These are phyloP conservation scores for Pisolithus thermaeus DNA, from an alignment of 1,284 basidiomycete species.

Conservation along the genomic window DNA sequence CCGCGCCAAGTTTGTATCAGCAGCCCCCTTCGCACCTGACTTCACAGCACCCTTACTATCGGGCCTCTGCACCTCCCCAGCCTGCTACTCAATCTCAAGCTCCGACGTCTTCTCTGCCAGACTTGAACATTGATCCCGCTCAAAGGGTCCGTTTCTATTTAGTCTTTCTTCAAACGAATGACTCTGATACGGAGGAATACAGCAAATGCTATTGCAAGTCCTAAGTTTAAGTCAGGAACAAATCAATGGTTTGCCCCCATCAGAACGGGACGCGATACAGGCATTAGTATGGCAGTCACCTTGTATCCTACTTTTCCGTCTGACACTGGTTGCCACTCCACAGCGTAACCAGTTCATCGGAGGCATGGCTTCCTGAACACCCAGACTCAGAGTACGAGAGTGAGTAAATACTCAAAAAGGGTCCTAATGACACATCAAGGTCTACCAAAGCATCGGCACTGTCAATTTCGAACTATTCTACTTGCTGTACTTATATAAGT, in stretches of 20 bases:
- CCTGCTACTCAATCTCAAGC: conserved; percentile 24
- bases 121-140: conserved; percentile 29
- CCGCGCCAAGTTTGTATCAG: conserved; percentile 28
- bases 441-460: too few species aligned
- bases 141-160: conserved; percentile 24
- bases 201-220: conserved; percentile 86
- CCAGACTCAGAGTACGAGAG: too few species aligned
- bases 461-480: background rate
- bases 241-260: conserved; percentile 77
- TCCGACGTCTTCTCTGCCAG: conserved; percentile 24
- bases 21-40: conserved; percentile 36
- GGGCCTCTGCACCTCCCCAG: conserved; percentile 30
- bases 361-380: too few species aligned
- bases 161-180: background rate
- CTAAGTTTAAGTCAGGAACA: conserved; percentile 83
- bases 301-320: background rate
- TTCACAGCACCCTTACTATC: conserved; percentile 43
- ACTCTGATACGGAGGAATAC: conserved; percentile 6
- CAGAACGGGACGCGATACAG: conserved; percentile 82
- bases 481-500: conserved; percentile 25
- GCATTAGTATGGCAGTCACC: conserved; percentile 56
- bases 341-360: conserved; percentile 47
- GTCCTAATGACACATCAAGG: too few species aligned
- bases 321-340: conserved; percentile 1
- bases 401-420: too few species aligned